Conservation (phyloP, 805 yeast genomes). For the Saccharomycopsis microspora region DNA sequence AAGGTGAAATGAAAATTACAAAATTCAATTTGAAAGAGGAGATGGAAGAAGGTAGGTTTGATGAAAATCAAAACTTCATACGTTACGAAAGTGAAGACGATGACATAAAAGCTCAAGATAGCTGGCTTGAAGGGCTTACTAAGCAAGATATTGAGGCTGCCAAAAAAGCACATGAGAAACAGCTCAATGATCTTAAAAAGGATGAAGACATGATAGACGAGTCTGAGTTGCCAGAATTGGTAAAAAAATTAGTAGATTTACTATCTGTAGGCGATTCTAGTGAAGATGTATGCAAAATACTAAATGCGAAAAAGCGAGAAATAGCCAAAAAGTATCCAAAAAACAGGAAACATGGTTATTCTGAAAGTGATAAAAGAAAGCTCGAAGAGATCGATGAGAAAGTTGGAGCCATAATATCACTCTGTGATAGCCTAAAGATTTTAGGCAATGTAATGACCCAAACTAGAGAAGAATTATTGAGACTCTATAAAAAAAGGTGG, state of each 20-base stretch:
- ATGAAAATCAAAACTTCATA: conserved; percentile 47
- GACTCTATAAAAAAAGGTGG: conserved; percentile 31
- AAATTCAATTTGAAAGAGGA: conserved; percentile 53
- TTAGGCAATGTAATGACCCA: not conserved
- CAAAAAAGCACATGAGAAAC: conserved; percentile 23
- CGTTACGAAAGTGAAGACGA: conserved; percentile 27
- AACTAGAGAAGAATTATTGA: conserved; percentile 44
- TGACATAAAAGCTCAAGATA: conserved; percentile 26
- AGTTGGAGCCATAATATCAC: conserved; percentile 2
- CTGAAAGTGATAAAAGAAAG: conserved; percentile 18
- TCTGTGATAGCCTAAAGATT: too few species aligned
- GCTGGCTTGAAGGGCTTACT: conserved; percentile 27
- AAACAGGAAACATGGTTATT: conserved; percentile 12
- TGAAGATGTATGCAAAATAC: conserved; percentile 18
- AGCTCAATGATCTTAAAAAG: conserved; percentile 20
- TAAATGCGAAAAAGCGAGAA: conserved; percentile 1
- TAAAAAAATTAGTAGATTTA: conserved; percentile 28
- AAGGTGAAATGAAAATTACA: conserved; percentile 40
- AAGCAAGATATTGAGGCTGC: conserved; percentile 28
- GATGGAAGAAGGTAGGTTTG: conserved; percentile 46
- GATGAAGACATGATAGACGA: conserved; percentile 25
- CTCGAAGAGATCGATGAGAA: conserved; percentile 26
- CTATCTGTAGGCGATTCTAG: not conserved
- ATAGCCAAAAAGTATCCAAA: not conserved
- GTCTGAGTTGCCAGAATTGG: conserved; percentile 45